Evolutionary conservation across 495 filamentous ascomycete species (phyloP), one percentile per base, ranked within the genome.

Genomic region (Podospora didyma): DNA sequence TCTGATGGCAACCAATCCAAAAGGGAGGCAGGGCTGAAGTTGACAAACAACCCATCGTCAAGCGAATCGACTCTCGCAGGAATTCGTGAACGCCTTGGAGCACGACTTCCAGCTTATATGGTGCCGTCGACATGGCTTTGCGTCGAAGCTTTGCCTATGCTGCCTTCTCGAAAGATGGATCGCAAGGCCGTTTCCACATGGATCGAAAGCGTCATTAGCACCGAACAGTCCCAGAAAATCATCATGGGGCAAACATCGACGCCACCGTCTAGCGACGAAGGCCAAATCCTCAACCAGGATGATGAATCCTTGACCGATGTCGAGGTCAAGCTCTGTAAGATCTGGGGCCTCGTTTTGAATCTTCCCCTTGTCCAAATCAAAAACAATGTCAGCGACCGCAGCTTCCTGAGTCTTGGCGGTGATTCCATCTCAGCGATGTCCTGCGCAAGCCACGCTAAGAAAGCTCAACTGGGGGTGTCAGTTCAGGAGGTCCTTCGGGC

Each of bases 351-450:
- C 51, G 62, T 64, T 14, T 50, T 66, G 26, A 69, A 66, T 31
- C 54, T 62, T 12, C 58, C 56, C 9, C 53, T 28, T 2, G 62
- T 51, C 10, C 49, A 57, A 12, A 79, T 86, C n/a, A n/a, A n/a
- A n/a, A n/a, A n/a, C 51, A 66, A 70, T 16, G 37, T 75, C 23
- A 62, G 78, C 17, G 70, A 79, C 53, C 58, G 52, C 21, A 78
- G 72, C 48, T 89, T 89, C 63, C 66, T 87, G 31, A 73, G 65
- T 19, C 68, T 86, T 6, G 85, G 86, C 17, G 86, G 85, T 47
- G 86, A 89, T 57, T 87, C 84, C 1, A 83, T 89, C 49, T 74
- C 79, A 7, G 85, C 84, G 0, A 87, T 89, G 76, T 77, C 61
- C 3, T 61, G 58, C 35, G 61, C 58, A 11, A 60, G 55, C 42